Evolutionary conservation across 257 asterid species (phyloP), one percentile per base, ranked within the genome.

Genomic region (Striga asiatica): DNA sequence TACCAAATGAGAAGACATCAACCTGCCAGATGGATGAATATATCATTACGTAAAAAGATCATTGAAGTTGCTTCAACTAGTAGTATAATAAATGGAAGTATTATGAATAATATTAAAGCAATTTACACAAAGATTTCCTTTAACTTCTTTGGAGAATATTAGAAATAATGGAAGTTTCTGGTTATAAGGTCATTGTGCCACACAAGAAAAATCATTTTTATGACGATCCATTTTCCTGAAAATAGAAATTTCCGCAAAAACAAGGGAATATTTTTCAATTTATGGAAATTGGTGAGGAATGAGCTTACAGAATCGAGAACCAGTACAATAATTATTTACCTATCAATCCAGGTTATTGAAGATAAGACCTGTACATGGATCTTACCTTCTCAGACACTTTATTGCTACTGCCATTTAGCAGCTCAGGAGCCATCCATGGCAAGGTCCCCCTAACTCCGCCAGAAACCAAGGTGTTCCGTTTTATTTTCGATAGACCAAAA

Each of bases 1-100:
- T 82, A 34, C 97, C 97, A 70, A 88, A 88, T 62, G 97, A 88
- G 67, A 88, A 88, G 41, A 82, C 97, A 63, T 88, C 97, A 50
- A 88, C 97, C 97, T 88, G 85, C 46, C 54, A 23, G 19, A 58
- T 64, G 55, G 18, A 35, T 20, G 50, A 63, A 51, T 25, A 68
- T 53, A 23, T 2, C 21, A 13, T 18, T 13, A 27, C 14, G 1
- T 2, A 11, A 2, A 35, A 18, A 10, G 3, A 9, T 0, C 12
- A 8, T 34, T 34, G 14, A 34, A 34, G 53, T 19, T 53, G 50
- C 57, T 46, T 29, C 35, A 39, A 58, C 20, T 50, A 29, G 53
- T 41, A 23, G 56, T 7, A 2, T 31, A 29, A 39, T 21, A 28
- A 56, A 45, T 9, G 5, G n/a, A 28, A 21, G 34, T 51, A 23